Evolutionary conservation across 1,284 basidiomycete genomes (phyloP), one percentile per base, ranked within the genome.

Genomic region (Tetrapyrgos nigripes): DNA sequence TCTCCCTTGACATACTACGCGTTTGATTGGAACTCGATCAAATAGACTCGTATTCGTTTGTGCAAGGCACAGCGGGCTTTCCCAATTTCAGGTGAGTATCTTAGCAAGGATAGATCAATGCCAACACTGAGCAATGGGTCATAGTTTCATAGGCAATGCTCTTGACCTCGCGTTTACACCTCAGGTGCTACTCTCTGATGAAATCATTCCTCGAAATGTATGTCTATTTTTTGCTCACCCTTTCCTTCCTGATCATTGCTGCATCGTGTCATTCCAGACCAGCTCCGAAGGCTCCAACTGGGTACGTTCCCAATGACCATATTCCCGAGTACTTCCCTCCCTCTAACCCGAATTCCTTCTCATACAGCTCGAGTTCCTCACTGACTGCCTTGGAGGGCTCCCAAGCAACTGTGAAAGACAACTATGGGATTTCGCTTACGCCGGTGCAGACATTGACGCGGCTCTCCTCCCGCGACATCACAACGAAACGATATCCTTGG

Each of bases 391-490:
- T 55, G 61, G 66, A 54, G 83, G 83, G 5, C 70, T 57, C n/a
- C 82, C 82, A 0, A 74, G 73, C 9, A 31, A 66, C 1, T 84
- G 83, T 66, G 49, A 66, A 4, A 75, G 67, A 56, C 81, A 83
- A 57, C 73, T 85, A 3, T 86, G 83, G 83, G 73, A 85, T 65
- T 85, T 86, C 62, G 81, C 84, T 2, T 85, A 84, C 66, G 84
- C 82, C 13, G 84, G 83, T 5, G 75, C 83, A 40, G 82, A 84
- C 63, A 83, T 86, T 45, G 76, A 79, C 60, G 73, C 68, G 37
- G 70, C 68, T 2, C 65, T 85, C 19, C 67, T 78, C 11, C 76
- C 76, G 3, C 68, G 72, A 9, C 77, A 79, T 52, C 78, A 83
- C 62, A 69, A 79, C 61, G 83, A 77, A 62, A 82, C 81, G 2